Evolutionary conservation across 2,329 filamentous ascomycete genomes (phyloP), one percentile per base, ranked within the genome.

Genomic region (Apiospora marii): DNA sequence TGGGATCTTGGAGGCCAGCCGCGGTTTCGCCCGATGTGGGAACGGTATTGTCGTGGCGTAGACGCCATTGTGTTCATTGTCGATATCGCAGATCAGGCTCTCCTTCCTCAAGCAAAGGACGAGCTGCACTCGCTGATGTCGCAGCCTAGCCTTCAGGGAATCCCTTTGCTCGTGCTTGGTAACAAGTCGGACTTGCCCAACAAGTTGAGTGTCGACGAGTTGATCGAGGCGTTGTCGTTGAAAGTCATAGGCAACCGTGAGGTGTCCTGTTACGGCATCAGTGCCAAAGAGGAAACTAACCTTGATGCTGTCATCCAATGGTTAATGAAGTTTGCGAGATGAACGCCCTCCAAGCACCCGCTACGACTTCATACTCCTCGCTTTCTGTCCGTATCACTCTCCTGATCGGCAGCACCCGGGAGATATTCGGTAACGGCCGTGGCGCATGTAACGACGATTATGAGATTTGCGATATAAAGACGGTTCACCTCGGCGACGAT

Each of bases 21-120:
- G 78, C 91, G 96, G 76, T 99, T 98, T 86, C 93, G 96, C 80
- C 94, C 94, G 78, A 99, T 99, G 96, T 99, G 96, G 96, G 96
- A 99, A 87, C 90, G 96, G 80, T 99, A 99, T 84, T 98, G 96
- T 85, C 94, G 95, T 75, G 96, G 95, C 70, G 96, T 98, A 77
- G 98, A 97, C 85, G 96, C 96, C 78, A 98, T 99, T 78, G 94
- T 99, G 76, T 99, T 98, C 85, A 98, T 99, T 82, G 95, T 98
- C 80, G 96, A 99, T 83, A 97, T 97, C 76, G 95, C 96, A 77
- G 96, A 99, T 83, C 88, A 89, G 75, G 90, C 91, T 70, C 90
- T 94, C 72, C 88, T 98, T 73, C 92, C 94, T 12, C 90, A 94
- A 74, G 96, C 96, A 70, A 94, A 93, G 79, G 95, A 98, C 77